Evolutionary conservation across 441 rosid species (phyloP).

Genomic region (Mallotus repandus): DNA sequence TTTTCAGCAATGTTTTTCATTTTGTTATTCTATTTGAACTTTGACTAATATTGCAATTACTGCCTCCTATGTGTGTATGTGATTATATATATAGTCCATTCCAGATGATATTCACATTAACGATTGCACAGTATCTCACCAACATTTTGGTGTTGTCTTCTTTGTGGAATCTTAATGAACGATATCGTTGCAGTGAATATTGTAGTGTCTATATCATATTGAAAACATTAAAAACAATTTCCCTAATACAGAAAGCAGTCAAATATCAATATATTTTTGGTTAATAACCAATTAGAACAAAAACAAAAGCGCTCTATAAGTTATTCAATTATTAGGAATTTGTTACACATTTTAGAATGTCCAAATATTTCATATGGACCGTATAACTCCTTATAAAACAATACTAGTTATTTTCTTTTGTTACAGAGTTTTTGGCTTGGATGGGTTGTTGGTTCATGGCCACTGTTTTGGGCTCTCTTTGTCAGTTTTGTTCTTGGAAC

Average conservation of each 20-base stretch:
- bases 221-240: background rate
- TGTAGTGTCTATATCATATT: background rate
- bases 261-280: background rate
- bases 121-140: background rate
- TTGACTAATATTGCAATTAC: too few relatives aligned
- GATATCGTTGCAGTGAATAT: background rate
- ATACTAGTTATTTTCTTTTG: constrained; percentile 7
- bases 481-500: constrained; percentile 92
- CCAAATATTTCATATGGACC: background rate
- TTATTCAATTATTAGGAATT: background rate
- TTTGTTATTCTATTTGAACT: too few relatives aligned
- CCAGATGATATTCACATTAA: background rate
- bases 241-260: background rate
- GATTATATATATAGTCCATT: background rate
- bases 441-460: constrained; percentile 91
- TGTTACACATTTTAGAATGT: background rate
- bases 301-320: background rate
- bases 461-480: constrained; percentile 90
- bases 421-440: constrained; percentile 91
- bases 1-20: too few relatives aligned
- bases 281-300: background rate
- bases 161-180: background rate
- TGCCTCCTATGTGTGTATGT: too few relatives aligned
- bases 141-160: background rate
- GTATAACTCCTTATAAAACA: background rate